phyloP scores from a whole-genome alignment of 2,329 filamentous ascomycete genomes.

The Catunica adiposa region DNA sequence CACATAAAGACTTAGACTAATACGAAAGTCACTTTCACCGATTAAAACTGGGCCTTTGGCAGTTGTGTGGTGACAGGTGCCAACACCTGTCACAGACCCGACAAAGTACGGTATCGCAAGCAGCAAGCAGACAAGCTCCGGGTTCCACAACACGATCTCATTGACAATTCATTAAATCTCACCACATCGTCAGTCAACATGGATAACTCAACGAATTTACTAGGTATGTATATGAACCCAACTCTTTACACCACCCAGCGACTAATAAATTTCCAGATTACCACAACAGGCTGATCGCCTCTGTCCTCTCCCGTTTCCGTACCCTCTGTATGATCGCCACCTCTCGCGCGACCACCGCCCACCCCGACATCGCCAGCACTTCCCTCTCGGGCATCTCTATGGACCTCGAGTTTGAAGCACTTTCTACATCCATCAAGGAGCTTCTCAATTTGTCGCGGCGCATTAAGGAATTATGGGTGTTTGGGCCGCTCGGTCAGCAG shows the following conservation, averaged over 20 bases:
- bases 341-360: slow-evolving; percentile 18
- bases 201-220: slow-evolving; percentile 20
- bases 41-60: not conserved
- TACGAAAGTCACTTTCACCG: not conserved
- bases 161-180: not conserved
- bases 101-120: not conserved
- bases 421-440: slow-evolving; percentile 29
- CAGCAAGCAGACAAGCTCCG: not conserved
- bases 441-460: slow-evolving; percentile 28
- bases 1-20: not conserved
- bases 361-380: slow-evolving; percentile 26
- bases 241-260: not conserved
- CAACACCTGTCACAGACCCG: not conserved
- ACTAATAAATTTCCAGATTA: slow-evolving; percentile 21
- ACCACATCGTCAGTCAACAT: too few relatives aligned
- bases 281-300: slow-evolving; percentile 29
- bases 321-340: slow-evolving; percentile 29
- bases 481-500: slow-evolving; percentile 26
- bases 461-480: slow-evolving; percentile 31
- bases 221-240: slow-evolving; percentile 20
- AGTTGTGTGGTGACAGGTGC: not conserved
- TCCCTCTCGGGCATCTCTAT: slow-evolving; percentile 28
- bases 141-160: not conserved
- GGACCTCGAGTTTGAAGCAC: slow-evolving; percentile 29
- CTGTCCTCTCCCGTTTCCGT: slow-evolving; percentile 29